Evolutionary conservation across 805 yeast genomes (phyloP).

Genomic region (Kuraishia piskuri): DNA sequence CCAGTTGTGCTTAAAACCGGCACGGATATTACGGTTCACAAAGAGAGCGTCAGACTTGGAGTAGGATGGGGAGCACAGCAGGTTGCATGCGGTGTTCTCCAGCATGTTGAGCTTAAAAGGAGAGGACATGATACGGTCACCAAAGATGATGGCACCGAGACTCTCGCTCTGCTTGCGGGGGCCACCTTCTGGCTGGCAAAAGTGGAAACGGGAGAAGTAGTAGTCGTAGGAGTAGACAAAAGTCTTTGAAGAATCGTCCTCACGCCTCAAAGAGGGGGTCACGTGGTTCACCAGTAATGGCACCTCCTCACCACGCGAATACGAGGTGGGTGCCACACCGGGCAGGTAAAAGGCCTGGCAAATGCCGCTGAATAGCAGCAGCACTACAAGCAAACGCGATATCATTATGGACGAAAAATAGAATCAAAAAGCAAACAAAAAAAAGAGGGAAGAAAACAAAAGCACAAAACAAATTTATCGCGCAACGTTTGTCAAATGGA

Average conservation of each 20-base stretch:
- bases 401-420: background rate
- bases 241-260: conserved; percentile 35
- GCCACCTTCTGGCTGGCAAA: conserved; percentile 70
- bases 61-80: conserved; percentile 57
- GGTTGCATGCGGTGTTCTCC: conserved; percentile 56
- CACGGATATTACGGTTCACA: conserved; percentile 69
- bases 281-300: conserved; percentile 84
- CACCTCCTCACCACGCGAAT: conserved; percentile 60
- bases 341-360: conserved; percentile 74
- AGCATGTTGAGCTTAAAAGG: conserved; percentile 81
- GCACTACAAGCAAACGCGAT: background rate
- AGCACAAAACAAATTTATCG: too few species aligned
- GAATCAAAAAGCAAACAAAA: background rate
- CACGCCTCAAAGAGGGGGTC: conserved; percentile 58
- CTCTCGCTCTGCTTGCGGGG: conserved; percentile 74
- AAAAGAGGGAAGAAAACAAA: background rate
- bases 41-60: conserved; percentile 62
- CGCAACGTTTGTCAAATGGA: too few species aligned
- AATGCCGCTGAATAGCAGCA: background rate
- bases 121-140: conserved; percentile 91
- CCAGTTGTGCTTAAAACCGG: conserved; percentile 89
- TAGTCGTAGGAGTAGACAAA: conserved; percentile 72
- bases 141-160: conserved; percentile 87
- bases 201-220: conserved; percentile 75
- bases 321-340: conserved; percentile 93